These are phyloP conservation scores for Ailanthus altissimus DNA, from an alignment of 345 rosid genomes.

Conservation along the genomic window DNA sequence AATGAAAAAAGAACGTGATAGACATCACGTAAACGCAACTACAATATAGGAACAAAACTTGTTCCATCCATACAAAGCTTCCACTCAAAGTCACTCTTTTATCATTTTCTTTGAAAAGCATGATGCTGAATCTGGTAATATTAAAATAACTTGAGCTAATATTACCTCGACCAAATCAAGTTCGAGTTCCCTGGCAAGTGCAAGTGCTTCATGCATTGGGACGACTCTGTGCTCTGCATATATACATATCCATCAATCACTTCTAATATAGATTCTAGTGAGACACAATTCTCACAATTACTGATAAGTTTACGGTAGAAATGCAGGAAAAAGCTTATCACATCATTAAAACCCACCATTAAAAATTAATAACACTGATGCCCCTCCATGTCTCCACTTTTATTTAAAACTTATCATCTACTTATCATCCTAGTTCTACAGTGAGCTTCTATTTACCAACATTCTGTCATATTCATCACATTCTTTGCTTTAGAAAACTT, in stretches of 20 bases:
- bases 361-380: neutral
- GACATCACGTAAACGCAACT: neutral
- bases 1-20: conserved; percentile 5
- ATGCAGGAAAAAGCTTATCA: neutral
- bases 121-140: neutral
- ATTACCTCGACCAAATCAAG: conserved; percentile 71
- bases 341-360: neutral
- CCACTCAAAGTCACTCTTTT: neutral
- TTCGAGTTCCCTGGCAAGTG: conserved; percentile 39
- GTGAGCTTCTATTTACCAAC: neutral
- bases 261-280: neutral
- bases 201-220: conserved; percentile 46
- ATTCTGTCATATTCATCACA: neutral
- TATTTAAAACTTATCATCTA: neutral
- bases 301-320: neutral
- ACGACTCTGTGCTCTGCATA: conserved; percentile 49
- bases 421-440: neutral
- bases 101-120: neutral
- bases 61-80: conserved; percentile 2
- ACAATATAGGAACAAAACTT: neutral
- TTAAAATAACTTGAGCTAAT: neutral
- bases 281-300: neutral
- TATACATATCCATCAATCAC: neutral
- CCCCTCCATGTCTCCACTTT: neutral
- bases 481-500: neutral